Evolutionary conservation across 352 stramenopile genomes (phyloP).

Genomic region (Halophytophthora polymorphica): DNA sequence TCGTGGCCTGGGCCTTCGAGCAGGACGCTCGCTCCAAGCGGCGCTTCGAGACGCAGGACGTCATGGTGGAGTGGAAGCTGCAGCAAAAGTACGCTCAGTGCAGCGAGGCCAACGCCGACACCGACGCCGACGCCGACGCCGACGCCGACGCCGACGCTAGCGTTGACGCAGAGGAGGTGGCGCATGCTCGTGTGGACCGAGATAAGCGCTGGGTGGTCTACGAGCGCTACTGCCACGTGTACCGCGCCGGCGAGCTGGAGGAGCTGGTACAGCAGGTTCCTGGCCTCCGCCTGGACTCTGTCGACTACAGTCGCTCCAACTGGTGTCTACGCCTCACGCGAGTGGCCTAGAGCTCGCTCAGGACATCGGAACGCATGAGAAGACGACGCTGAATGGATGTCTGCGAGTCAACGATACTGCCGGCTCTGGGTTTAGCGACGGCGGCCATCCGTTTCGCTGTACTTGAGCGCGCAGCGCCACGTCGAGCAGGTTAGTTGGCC

Average conservation of each 20-base stretch:
- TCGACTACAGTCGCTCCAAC: constrained; percentile 76
- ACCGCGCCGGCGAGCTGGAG: constrained; percentile 67
- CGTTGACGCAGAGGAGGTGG: not conserved
- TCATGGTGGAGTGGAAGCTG: constrained; percentile 86
- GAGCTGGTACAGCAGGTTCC: constrained; percentile 52
- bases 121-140: constrained; percentile 1
- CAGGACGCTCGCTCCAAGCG: constrained; percentile 77
- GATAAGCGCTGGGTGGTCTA: constrained; percentile 77
- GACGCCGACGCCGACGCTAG: constrained; percentile 4
- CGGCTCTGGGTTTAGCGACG: not conserved
- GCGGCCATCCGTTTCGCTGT: no score
- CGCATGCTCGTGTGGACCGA: constrained; percentile 37
- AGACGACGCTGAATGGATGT: not conserved
- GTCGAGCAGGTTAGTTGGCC: no score
- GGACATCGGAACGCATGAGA: no score
- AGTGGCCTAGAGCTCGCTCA: constrained; percentile 6
- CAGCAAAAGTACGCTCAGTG: constrained; percentile 74
- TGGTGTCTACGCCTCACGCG: constrained; percentile 64
- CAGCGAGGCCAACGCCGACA: constrained; percentile 4
- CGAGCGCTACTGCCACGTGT: constrained; percentile 84
- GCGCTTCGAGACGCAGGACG: constrained; percentile 71
- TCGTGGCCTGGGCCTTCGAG: constrained; percentile 84
- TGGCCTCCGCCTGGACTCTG: constrained; percentile 51
- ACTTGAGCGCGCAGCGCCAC: no score
- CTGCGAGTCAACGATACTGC: not conserved